These are phyloP conservation scores for Sporothrix phasma DNA, from an alignment of 2,329 filamentous ascomycete species.

Conservation along the genomic window DNA sequence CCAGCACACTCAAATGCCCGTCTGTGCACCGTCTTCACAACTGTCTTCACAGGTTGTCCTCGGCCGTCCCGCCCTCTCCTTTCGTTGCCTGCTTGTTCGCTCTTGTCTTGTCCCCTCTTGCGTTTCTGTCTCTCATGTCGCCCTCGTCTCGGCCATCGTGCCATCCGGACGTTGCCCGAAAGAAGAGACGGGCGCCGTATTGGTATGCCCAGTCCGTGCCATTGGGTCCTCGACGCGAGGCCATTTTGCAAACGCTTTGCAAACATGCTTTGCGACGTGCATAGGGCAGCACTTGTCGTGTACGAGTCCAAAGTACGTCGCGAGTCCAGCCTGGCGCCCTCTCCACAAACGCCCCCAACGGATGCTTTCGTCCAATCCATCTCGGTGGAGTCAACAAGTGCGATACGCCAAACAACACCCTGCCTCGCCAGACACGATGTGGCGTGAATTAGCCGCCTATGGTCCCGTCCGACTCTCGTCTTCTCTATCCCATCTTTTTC, in stretches of 20 bases:
- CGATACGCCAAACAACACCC: constrained; percentile 9
- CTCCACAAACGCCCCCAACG: neutral
- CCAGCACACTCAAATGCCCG: neutral
- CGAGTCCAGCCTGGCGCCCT: neutral
- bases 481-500: neutral
- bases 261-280: too few relatives aligned
- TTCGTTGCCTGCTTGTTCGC: neutral
- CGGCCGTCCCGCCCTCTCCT: neutral
- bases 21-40: neutral
- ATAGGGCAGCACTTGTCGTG: neutral
- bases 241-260: too few relatives aligned
- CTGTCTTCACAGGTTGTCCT: neutral
- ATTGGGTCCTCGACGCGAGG: neutral
- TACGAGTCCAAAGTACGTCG: too few relatives aligned
- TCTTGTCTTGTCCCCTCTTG: neutral
- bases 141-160: constrained; percentile 3
- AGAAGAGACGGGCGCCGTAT: too few relatives aligned
- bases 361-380: constrained; percentile 6
- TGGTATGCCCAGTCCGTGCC: neutral
- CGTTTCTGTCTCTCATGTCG: constrained; percentile 2
- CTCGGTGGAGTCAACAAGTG: neutral
- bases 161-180: neutral
- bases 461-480: neutral
- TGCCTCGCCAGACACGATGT: neutral
- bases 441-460: constrained; percentile 8